Percentiles rank a stretch among this genome's conserved stretches.
Evolutionary conservation across 108 stramenopile species (phyloP).

Genomic region (Epithemia pelagica): DNA sequence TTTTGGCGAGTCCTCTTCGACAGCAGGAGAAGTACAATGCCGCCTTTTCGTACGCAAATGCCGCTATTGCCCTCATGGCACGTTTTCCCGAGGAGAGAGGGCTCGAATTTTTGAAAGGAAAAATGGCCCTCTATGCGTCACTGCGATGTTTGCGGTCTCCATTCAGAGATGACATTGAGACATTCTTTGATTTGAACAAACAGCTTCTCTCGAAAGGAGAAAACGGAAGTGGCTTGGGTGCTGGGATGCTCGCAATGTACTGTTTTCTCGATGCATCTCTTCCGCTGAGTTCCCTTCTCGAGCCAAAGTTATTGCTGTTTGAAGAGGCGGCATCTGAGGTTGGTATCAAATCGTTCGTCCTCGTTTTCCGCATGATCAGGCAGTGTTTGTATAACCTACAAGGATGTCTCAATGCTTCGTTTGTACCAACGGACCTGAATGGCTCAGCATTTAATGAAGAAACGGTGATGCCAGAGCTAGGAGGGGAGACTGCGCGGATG

Average conservation of each 20-base stretch:
- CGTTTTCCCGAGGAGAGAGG: conserved; percentile 13
- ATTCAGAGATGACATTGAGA: conserved; percentile 13
- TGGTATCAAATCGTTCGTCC: not conserved
- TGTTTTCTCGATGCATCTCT: conserved; percentile 15
- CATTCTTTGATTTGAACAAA: conserved; percentile 9
- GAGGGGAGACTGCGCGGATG: not conserved
- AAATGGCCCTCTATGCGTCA: conserved; percentile 7
- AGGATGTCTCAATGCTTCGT: not conserved
- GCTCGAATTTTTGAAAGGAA: conserved; percentile 7
- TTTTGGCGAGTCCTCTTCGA: not conserved
- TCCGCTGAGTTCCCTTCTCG: conserved; percentile 17
- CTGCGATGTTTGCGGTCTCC: conserved; percentile 12
- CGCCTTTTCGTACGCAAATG: conserved; percentile 11
- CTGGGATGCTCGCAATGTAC: conserved; percentile 11
- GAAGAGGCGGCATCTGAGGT: conserved; percentile 15
- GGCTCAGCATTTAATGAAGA: not conserved
- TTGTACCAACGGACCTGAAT: not conserved
- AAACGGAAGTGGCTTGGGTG: conserved; percentile 10
- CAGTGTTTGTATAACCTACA: not conserved
- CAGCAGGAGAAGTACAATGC: conserved; percentile 9
- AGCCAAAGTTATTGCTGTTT: conserved; percentile 20
- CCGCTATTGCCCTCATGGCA: conserved; percentile 11
- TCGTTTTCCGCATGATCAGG: not conserved
- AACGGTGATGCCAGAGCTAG: not conserved
- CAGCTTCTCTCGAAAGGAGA: conserved; percentile 10